Evolutionary conservation across 768 basidiomycete species (phyloP).

Genomic region (Tricholoma bakamatsutake): DNA sequence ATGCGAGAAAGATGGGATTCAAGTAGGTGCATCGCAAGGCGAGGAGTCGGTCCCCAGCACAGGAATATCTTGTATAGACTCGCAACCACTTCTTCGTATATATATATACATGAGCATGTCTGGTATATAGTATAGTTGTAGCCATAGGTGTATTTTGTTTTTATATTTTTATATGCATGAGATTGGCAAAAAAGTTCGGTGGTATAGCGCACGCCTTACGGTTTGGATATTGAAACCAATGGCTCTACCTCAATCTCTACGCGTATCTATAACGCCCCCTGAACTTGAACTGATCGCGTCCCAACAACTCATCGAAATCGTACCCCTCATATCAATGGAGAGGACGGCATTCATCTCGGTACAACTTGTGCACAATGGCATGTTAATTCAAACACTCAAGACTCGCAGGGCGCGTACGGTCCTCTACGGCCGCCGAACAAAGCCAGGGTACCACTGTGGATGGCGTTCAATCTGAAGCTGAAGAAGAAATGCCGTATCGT

Average conservation of each 20-base stretch:
- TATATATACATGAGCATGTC: too few relatives aligned
- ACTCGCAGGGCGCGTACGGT: constrained; percentile 79
- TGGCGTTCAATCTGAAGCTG: constrained; percentile 88
- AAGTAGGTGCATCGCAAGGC: constrained; percentile 23
- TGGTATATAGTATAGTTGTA: too few relatives aligned
- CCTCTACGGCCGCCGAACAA: constrained; percentile 87
- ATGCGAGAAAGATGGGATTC: constrained; percentile 89
- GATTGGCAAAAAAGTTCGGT: too few relatives aligned
- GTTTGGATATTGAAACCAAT: too few relatives aligned
- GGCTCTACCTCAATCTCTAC: constrained; percentile 72
- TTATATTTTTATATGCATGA: too few relatives aligned
- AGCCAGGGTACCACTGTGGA: constrained; percentile 89
- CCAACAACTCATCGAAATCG: constrained; percentile 78
- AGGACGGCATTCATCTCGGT: constrained; percentile 89
- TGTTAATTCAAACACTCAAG: constrained; percentile 11
- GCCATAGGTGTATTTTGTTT: not conserved
- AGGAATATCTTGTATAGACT: not conserved
- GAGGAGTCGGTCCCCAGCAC: too few relatives aligned
- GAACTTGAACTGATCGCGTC: constrained; percentile 88
- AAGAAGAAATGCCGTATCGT: constrained; percentile 95
- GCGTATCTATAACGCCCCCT: constrained; percentile 68
- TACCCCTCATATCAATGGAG: constrained; percentile 88
- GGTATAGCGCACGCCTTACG: too few relatives aligned
- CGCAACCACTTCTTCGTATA: too few relatives aligned
- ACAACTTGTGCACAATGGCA: constrained; percentile 17